Base-by-base conservation (phyloP, 306 rosid genomes). In the Chamaecrista fasciculata region DNA sequence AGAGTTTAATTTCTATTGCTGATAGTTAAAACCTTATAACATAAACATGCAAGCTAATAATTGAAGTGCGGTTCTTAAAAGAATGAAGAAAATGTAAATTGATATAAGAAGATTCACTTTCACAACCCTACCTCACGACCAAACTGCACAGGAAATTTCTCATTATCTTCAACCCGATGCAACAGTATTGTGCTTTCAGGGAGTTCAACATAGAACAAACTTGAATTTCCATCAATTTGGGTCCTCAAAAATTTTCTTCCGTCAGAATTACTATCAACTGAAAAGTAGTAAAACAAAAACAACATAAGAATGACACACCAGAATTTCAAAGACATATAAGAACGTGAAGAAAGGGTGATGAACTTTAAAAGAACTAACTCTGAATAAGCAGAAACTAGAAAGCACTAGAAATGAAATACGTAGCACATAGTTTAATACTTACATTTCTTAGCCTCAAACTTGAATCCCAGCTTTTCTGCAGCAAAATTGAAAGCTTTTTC, bases 81-180 rank as follows among this genome's bases (percentile, higher is more conserved):
- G 20, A 31, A 2, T 29, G 10, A 11, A 60, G 9, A 49, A 42
- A 51, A 68, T 47, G 47, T 66, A 70, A 40, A 42, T 29, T 75
- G 44, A 36, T n/a, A 44, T 24, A 15, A 20, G 62, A 5, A 31
- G 25, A 63, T 56, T 60, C n/a, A 31, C 29, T 57, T 33, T 48
- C 58, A 26, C 70, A 15, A 55, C 73, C 85, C 86, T 68, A 94
- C 99, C 97, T 94, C 97, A 0, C 99, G 99, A 58, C 99, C 99
- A 87, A 94, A 94, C 60, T 94, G 99, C 12, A 84, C 88, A 14
- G 96, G 88, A 78, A 94, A 94, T 64, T 14, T 86, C 80, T 84
- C 97, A 18, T 75, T 85, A 68, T 86, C 92, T 59, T 86, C 95
- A 75, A 89, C 78, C 42, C 62, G 71, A 76, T 91, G 97, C 39